phyloP scores from a whole-genome alignment of 768 basidiomycete genomes.

The Cyclocybe cylindracea region DNA sequence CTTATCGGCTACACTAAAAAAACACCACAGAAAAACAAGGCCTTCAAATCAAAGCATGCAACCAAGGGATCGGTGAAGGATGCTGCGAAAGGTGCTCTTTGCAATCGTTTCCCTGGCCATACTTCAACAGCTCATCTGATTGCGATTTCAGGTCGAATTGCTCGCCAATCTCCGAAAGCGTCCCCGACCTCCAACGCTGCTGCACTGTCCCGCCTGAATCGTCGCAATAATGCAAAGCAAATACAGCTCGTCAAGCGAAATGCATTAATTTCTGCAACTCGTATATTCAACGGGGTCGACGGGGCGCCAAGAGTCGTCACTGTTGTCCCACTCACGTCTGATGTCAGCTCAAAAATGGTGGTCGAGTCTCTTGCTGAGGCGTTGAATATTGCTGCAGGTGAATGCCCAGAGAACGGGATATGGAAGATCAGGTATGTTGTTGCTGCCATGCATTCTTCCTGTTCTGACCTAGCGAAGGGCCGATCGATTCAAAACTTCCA shows the following conservation, averaged over 20 bases:
- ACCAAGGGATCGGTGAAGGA: conserved; percentile 85
- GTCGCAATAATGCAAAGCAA: conserved; percentile 87
- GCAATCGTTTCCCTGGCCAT: not conserved
- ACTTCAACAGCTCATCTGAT: not conserved
- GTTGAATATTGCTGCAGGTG: conserved; percentile 54
- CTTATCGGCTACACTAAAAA: conserved; percentile 4
- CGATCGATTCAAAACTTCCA: conserved; percentile 86
- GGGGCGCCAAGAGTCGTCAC: conserved; percentile 86
- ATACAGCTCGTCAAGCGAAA: conserved; percentile 71
- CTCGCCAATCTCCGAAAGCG: conserved; percentile 57
- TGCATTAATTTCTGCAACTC: conserved; percentile 65
- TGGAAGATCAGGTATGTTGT: conserved; percentile 67
- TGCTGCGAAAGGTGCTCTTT: conserved; percentile 70
- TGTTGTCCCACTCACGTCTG: conserved; percentile 79
- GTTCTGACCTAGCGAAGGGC: conserved; percentile 47
- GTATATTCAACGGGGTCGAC: conserved; percentile 78
- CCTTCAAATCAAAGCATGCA: conserved; percentile 90
- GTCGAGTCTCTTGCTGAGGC: conserved; percentile 60
- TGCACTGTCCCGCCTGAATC: conserved; percentile 74
- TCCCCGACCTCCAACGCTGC: conserved; percentile 45
- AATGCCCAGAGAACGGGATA: conserved; percentile 51
- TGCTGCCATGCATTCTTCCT: not conserved
- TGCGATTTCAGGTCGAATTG: conserved; percentile 51
- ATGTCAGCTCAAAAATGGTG: conserved; percentile 53
- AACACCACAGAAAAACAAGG: conserved; percentile 74